Base-by-base conservation (phyloP, 345 rosid genomes). In the Noccaea caerulescens region DNA sequence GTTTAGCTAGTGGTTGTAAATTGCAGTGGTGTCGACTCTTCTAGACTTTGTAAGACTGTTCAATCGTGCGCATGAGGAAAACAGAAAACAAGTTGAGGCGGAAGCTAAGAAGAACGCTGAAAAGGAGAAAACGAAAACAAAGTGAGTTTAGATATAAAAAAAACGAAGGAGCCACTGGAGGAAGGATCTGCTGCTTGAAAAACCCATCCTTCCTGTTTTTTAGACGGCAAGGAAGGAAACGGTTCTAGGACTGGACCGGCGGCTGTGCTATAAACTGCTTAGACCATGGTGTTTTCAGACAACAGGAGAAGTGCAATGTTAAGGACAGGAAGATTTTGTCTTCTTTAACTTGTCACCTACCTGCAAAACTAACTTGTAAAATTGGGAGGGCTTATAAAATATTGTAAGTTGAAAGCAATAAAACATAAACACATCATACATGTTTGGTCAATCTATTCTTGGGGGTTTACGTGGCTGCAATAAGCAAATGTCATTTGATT, bases 31-130 rank as follows among this genome's bases (percentile, higher is more conserved):
- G 61, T 84, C 96, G 30, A 88, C 96, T 20, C 82, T 93, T 46
- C 72, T 87, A 67, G 83, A 82, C 81, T 93, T 93, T 75, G 86
- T 83, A 71, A 90, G 89, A 68, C 73, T 84, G 84, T 91, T 93
- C 77, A 87, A 85, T 69, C 86, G 84, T 68, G 88, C 97, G 30
- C 96, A 82, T 16, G 86, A 78, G 53, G 97, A 93, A 72, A 93
- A 93, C 77, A 74, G 75, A 80, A 93, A 88, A 81, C 90, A 88
- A 75, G 79, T 73, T 3, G 94, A 86, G 82, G 83, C 69, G 8
- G 94, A 88, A 79, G 80, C 66, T 76, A 93, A 87, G 81, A 86
- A 87, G 80, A 72, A 76, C n/a, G 76, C 77, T 0, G 88, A 86
- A 73, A 78, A 12, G 18, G 84, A 83, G 53, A 83, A 83, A 71